Evolutionary conservation across 208 protist species (phyloP), one percentile per base, ranked within the genome.

Genomic region (Crithidia thermophila): DNA sequence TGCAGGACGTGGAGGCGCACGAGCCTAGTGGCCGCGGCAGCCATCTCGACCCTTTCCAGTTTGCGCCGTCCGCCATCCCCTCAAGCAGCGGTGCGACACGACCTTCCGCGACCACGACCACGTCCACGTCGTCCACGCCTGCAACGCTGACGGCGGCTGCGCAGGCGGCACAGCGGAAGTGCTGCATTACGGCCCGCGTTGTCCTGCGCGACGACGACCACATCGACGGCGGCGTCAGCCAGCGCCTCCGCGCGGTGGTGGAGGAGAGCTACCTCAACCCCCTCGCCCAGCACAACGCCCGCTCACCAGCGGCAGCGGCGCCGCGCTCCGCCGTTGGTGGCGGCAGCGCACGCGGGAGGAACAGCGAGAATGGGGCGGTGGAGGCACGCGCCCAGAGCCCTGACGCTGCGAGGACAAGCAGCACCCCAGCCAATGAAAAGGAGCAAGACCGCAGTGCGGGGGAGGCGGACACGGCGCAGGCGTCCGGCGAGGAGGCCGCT

Each of bases 1-100:
- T 94, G 55, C 72, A 78, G 28, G 89, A 93, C 40, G 67, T 79
- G 20, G 86, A 91, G 40, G 76, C 77, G 16, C 79, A 85, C 20
- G 88, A 88, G 46, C 20, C 37, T 45, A 37, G 23, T 37, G 67
- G 60, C 4, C 59, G 62, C 16, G 31, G 45, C 36, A 67, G 72
- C 42, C 64, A 69, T 28, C 59, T 79, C 34, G 60, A 69, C 42
- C 72, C 72, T 11, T 79, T 79, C 33, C 59, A 63, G 4, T 68
- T 72, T 31, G 43, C 72, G n/a, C n/a, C n/a, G n/a, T n/a, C n/a
- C n/a, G n/a, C n/a, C n/a, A n/a, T n/a, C n/a, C n/a, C n/a, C n/a
- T n/a, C n/a, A n/a, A n/a, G n/a, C n/a, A n/a, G n/a, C n/a, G n/a
- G n/a, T n/a, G n/a, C n/a, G n/a, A n/a, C n/a, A n/a, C n/a, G n/a